Percentiles rank a stretch among this genome's conserved stretches.
These are phyloP conservation scores for Cyclotella sp. DNA, from an alignment of 108 stramenopile genomes.

Conservation along the genomic window DNA sequence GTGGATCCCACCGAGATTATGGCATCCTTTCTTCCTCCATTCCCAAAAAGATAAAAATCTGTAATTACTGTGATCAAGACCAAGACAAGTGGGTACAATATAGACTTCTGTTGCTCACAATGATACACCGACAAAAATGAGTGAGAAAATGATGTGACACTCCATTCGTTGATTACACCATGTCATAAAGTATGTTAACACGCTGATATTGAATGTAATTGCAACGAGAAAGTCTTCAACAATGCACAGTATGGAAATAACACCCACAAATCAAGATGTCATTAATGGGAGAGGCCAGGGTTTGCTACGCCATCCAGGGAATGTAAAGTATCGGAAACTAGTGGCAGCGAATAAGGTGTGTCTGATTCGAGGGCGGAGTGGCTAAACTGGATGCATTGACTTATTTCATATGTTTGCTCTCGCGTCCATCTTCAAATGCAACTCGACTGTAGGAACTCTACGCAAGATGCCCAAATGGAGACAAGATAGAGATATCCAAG, in stretches of 20 bases:
- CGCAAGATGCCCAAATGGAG: slow-evolving; percentile 13
- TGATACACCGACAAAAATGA: no score
- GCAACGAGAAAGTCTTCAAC: not conserved
- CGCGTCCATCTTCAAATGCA: not conserved
- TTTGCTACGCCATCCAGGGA: slow-evolving; percentile 24
- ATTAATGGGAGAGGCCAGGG: slow-evolving; percentile 33
- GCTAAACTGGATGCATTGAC: no score
- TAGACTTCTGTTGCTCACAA: no score
- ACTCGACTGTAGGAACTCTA: not conserved
- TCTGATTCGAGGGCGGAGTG: no score
- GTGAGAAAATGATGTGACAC: no score
- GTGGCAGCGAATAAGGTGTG: slow-evolving; percentile 27
- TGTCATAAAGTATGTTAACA: no score
- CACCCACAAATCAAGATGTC: slow-evolving; percentile 16
- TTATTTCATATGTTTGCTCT: not conserved
- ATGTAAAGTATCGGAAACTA: slow-evolving; percentile 25
- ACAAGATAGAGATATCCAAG: slow-evolving; percentile 30
- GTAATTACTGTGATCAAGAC: no score
- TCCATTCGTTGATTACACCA: no score
- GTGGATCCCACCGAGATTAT: no score
- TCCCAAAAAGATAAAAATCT: no score
- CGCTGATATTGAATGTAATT: not conserved
- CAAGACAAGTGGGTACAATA: no score
- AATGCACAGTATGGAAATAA: not conserved
- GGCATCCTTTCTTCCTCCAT: no score